These are phyloP conservation scores for Podosphaera xanthii DNA, from an alignment of 2,329 filamentous ascomycete species.

Conservation along the genomic window DNA sequence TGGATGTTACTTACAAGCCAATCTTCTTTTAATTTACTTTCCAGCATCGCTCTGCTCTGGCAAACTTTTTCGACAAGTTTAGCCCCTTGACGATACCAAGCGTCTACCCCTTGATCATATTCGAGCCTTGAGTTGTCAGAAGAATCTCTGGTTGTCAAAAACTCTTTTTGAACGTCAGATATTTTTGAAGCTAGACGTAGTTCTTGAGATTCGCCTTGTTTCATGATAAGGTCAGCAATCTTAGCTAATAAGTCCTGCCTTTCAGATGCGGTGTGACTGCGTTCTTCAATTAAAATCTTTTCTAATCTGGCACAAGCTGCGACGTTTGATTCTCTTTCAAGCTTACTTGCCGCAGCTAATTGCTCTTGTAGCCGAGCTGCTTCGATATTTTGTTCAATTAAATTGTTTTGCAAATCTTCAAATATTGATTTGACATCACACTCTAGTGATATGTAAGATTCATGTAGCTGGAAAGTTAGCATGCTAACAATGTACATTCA, in stretches of 20 bases:
- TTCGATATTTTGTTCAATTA: conserved; percentile 56
- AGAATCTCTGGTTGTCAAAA: conserved; percentile 37
- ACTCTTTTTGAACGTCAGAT: conserved; percentile 35
- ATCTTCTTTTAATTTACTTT: conserved; percentile 64
- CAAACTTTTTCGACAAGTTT: conserved; percentile 47
- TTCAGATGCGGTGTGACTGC: conserved; percentile 47
- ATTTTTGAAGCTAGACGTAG: conserved; percentile 43
- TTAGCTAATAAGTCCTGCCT: conserved; percentile 51
- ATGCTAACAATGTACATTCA: conserved; percentile 12
- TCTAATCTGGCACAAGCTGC: conserved; percentile 43
- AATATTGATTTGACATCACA: conserved; percentile 73
- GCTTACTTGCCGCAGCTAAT: conserved; percentile 44
- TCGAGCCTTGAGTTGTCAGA: conserved; percentile 41
- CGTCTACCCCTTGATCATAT: conserved; percentile 50
- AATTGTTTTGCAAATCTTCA: conserved; percentile 52
- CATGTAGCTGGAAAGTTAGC: conserved; percentile 35
- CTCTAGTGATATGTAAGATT: conserved; percentile 63
- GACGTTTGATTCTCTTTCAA: conserved; percentile 44
- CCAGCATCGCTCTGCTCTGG: conserved; percentile 53
- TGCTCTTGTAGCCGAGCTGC: conserved; percentile 50
- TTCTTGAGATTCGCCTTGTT: conserved; percentile 53
- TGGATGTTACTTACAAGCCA: conserved; percentile 41
- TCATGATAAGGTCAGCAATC: conserved; percentile 53
- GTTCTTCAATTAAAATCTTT: conserved; percentile 52
- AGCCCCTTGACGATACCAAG: conserved; percentile 48